Percentiles rank a stretch among this genome's conserved stretches.
Conservation (phyloP, 1,139 yeast species). For the Sugiyamaella grinbergsii region DNA sequence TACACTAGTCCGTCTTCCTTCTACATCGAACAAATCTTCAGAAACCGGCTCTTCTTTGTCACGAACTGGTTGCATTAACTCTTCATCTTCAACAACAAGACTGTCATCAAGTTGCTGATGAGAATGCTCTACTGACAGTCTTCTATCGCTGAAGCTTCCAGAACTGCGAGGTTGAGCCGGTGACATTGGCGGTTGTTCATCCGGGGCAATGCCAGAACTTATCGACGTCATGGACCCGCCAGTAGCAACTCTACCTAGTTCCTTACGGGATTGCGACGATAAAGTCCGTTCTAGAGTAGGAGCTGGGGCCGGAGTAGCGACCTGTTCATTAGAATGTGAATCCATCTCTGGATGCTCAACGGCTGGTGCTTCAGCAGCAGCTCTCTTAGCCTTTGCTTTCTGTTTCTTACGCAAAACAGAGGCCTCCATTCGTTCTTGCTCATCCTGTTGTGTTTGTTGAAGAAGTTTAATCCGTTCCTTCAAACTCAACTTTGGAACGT, state of each 20-base stretch:
- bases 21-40: too few relatives aligned
- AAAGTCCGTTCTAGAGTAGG: constrained; percentile 23
- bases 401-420: constrained; percentile 62
- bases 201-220: not conserved
- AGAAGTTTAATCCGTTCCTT: constrained; percentile 84
- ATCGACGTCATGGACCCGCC: constrained; percentile 26
- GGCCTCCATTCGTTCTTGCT: constrained; percentile 73
- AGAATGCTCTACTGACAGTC: constrained; percentile 16
- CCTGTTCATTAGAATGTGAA: not conserved
- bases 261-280: constrained; percentile 27
- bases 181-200: constrained; percentile 8
- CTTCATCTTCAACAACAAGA: constrained; percentile 28
- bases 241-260: constrained; percentile 24
- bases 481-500: constrained; percentile 73
- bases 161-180: constrained; percentile 17
- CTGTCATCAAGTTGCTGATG: constrained; percentile 15
- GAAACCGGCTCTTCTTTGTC: constrained; percentile 27
- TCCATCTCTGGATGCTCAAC: constrained; percentile 13
- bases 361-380: constrained; percentile 17
- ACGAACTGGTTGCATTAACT: constrained; percentile 20
- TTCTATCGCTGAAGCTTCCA: constrained; percentile 18
- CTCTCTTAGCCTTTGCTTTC: constrained; percentile 39
- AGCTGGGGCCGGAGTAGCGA: not conserved
- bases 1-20: constrained; percentile 23
- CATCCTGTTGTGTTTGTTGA: constrained; percentile 80